Percentiles rank a stretch among this genome's conserved stretches.
Evolutionary conservation across 495 filamentous ascomycete genomes (phyloP).

Genomic region (Parmelia sp.): DNA sequence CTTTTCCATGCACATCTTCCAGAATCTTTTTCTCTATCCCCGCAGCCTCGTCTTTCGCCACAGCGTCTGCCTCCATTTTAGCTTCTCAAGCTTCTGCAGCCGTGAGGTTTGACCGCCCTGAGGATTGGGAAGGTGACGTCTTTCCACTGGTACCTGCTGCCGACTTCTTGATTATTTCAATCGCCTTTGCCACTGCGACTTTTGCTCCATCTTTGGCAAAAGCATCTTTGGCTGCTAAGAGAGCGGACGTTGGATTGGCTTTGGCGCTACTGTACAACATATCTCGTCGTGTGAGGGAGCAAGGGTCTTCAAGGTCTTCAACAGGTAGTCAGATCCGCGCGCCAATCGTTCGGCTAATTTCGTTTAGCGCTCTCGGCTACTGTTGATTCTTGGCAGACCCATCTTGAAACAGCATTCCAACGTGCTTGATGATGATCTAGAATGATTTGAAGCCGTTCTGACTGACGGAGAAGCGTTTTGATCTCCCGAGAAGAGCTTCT

Average conservation of each 20-base stretch:
- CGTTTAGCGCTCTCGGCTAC: constrained; percentile 7
- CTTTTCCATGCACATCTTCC: constrained; percentile 95
- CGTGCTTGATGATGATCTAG: background rate
- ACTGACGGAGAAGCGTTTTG: background rate
- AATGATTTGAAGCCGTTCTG: background rate
- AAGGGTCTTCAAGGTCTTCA: no score
- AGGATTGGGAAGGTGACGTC: constrained; percentile 69
- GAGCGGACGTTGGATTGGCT: constrained; percentile 40
- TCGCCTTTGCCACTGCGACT: constrained; percentile 71
- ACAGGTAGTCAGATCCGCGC: constrained; percentile 3
- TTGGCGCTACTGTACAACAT: constrained; percentile 49
- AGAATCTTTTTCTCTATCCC: constrained; percentile 88
- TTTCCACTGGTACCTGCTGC: constrained; percentile 54
- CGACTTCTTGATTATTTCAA: constrained; percentile 67
- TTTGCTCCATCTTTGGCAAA: constrained; percentile 52
- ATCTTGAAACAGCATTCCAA: background rate
- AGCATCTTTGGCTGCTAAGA: constrained; percentile 49
- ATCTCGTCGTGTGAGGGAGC: no score
- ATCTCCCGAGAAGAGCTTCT: background rate
- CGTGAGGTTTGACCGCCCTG: constrained; percentile 67
- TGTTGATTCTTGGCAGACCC: constrained; percentile 12
- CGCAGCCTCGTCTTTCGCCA: constrained; percentile 78
- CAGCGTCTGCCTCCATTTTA: constrained; percentile 69
- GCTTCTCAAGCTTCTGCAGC: constrained; percentile 42
- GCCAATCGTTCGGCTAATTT: constrained; percentile 5